These are phyloP conservation scores for Xylaria multiplex DNA, from an alignment of 2,329 filamentous ascomycete species.

Conservation along the genomic window DNA sequence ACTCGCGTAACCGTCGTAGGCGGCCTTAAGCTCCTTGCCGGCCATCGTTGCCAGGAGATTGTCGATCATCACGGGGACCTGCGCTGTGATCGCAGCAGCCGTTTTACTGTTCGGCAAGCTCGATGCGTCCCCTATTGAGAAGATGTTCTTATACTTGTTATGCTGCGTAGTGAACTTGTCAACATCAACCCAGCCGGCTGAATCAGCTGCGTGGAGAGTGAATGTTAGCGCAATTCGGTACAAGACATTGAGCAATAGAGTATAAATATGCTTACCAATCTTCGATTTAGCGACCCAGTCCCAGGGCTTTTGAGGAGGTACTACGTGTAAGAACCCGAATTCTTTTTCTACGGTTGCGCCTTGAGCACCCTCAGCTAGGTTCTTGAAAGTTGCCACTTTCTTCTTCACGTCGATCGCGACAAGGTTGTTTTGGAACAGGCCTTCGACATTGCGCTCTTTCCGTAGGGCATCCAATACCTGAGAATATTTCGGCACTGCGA, in stretches of 20 bases:
- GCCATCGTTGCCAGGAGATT: slow-evolving; percentile 53
- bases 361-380: slow-evolving; percentile 47
- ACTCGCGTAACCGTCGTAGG: slow-evolving; percentile 58
- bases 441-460: slow-evolving; percentile 51
- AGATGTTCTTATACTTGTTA: slow-evolving; percentile 53
- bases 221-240: slow-evolving; percentile 52
- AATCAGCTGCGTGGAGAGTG: slow-evolving; percentile 61
- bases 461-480: slow-evolving; percentile 50
- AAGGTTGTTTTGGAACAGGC: slow-evolving; percentile 54
- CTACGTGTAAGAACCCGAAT: slow-evolving; percentile 52
- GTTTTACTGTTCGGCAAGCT: slow-evolving; percentile 57
- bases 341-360: slow-evolving; percentile 48
- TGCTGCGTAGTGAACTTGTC: slow-evolving; percentile 50
- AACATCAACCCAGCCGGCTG: slow-evolving; percentile 50
- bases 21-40: slow-evolving; percentile 48
- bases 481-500: slow-evolving; percentile 53
- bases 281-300: slow-evolving; percentile 50
- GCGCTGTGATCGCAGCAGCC: slow-evolving; percentile 56
- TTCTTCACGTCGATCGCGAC: slow-evolving; percentile 50
- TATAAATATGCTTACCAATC: slow-evolving; percentile 48
- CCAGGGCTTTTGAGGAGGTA: slow-evolving; percentile 50
- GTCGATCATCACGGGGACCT: slow-evolving; percentile 56
- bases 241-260: neutral
- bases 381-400: slow-evolving; percentile 51
- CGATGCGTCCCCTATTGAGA: slow-evolving; percentile 54